Conservation (phyloP, 176 grass and related monocot genomes). For the Musa troglodytarum region DNA sequence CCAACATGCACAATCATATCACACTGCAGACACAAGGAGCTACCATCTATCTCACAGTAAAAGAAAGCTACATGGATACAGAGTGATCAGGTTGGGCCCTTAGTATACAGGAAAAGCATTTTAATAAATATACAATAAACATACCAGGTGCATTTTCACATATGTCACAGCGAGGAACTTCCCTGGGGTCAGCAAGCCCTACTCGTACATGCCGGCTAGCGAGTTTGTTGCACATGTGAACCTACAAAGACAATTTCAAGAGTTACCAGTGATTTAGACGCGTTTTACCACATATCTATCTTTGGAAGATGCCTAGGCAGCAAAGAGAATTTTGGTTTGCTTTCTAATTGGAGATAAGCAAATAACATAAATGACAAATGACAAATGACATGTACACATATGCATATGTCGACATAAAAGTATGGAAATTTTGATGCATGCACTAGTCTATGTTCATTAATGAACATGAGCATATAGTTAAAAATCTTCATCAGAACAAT, state of each 20-base stretch:
- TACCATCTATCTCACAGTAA: conserved; percentile 95
- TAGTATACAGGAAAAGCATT: background rate
- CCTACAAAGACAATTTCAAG: conserved; percentile 39
- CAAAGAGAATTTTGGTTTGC: no score
- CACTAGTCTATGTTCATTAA: background rate
- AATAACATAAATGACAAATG: background rate
- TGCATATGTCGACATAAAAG: background rate
- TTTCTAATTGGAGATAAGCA: background rate
- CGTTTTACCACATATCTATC: background rate
- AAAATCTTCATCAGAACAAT: no score
- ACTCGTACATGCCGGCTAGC: conserved; percentile 97
- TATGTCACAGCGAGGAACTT: conserved; percentile 87
- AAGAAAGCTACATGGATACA: conserved; percentile 76
- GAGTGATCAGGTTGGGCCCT: background rate
- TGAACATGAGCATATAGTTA: no score
- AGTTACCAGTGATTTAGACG: background rate
- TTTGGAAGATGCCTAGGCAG: background rate
- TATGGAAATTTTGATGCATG: background rate
- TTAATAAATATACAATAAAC: background rate
- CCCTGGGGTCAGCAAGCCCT: conserved; percentile 82
- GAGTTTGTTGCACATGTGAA: conserved; percentile 99
- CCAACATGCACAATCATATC: conserved; percentile 99
- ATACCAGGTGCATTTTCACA: conserved; percentile 91
- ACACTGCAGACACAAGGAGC: conserved; percentile 82
- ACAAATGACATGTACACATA: no score